Conservation (phyloP, 2,329 filamentous ascomycete species). For the Neonectria faginata region DNA sequence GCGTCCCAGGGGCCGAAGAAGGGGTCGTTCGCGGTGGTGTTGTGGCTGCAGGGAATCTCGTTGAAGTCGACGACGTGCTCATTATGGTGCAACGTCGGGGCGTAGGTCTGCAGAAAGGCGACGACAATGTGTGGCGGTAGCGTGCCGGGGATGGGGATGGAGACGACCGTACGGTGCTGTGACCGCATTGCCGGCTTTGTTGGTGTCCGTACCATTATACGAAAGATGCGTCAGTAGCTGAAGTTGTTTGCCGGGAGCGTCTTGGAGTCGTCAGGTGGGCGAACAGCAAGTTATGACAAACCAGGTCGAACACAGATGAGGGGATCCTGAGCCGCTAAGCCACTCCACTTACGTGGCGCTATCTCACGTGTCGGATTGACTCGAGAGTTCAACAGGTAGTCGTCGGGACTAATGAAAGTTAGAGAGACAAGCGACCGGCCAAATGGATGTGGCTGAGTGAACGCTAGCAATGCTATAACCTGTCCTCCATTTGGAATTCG, state of each 20-base stretch:
- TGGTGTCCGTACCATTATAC: neutral
- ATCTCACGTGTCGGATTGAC: neutral
- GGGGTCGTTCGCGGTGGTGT: constrained; percentile 51
- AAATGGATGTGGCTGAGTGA: neutral
- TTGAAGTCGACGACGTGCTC: constrained; percentile 50
- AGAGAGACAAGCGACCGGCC: neutral
- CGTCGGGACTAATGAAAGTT: neutral
- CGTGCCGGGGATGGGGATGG: constrained; percentile 53
- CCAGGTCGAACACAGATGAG: neutral
- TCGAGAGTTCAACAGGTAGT: neutral
- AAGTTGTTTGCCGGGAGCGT: neutral
- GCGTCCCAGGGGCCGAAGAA: constrained; percentile 53
- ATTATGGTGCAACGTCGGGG: constrained; percentile 54
- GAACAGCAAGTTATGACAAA: neutral
- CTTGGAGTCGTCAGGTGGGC: neutral
- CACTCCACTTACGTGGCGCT: neutral
- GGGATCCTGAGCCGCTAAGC: neutral
- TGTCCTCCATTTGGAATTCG: no score
- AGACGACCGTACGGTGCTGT: constrained; percentile 35
- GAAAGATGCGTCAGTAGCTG: neutral
- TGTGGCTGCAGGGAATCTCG: constrained; percentile 46
- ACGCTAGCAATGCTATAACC: no score
- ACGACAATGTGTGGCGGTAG: constrained; percentile 51
- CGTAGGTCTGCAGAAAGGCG: constrained; percentile 52
- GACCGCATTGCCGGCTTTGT: constrained; percentile 35